phyloP scores from a whole-genome alignment of 106 monocot genomes.

The Amphibolis antarctica region DNA sequence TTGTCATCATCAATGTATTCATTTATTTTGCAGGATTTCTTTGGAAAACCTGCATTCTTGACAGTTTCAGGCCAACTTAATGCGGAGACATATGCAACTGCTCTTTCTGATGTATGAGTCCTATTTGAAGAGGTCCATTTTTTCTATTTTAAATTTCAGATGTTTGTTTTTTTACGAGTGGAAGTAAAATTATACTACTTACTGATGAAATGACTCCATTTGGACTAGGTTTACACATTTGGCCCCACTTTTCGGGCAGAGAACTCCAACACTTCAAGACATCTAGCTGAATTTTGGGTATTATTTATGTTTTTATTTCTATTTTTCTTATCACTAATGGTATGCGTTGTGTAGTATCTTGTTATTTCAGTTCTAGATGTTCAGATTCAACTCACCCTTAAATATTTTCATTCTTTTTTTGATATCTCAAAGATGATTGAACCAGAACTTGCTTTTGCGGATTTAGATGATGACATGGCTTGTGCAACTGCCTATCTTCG shows the following conservation, averaged over 20 bases:
- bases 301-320: neutral
- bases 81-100: conserved; percentile 93
- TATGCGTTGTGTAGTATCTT: neutral
- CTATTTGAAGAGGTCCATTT: conserved; percentile 3
- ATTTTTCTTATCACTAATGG: too few species aligned
- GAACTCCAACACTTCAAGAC: conserved; percentile 93
- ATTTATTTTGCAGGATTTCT: conserved; percentile 56
- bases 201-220: neutral
- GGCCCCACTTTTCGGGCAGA: conserved; percentile 98
- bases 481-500: conserved; percentile 99
- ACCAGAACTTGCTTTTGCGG: conserved; percentile 98
- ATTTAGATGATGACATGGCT: conserved; percentile 95
- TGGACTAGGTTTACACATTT: conserved; percentile 79
- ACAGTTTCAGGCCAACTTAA: conserved; percentile 97
- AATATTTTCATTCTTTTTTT: conserved; percentile 1
- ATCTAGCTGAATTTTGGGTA: conserved; percentile 99
- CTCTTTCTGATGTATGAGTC: conserved; percentile 79
- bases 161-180: neutral
- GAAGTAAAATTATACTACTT: neutral
- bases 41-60: conserved; percentile 96
- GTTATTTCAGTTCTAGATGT: conserved; percentile 2
- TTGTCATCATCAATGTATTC: too few species aligned
- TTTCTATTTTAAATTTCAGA: neutral
- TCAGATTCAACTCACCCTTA: conserved; percentile 2
- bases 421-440: conserved; percentile 73